Conservation (phyloP, 2,329 filamentous ascomycete genomes). For the Cladophialophora immunda region DNA sequence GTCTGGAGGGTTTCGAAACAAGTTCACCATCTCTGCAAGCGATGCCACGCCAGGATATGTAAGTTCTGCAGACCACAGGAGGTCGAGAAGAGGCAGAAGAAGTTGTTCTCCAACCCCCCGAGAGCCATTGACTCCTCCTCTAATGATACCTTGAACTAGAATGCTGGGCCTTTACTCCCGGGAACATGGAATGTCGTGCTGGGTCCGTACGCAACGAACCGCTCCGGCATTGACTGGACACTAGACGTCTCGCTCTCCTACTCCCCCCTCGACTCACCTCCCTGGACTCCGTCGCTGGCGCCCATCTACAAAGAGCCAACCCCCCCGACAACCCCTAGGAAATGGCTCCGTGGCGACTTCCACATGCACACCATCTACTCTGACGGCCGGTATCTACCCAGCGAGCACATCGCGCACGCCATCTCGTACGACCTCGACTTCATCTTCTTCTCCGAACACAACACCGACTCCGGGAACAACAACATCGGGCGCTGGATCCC, state of each 20-base stretch:
- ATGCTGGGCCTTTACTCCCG: slow-evolving; percentile 37
- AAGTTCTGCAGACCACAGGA: slow-evolving; percentile 5
- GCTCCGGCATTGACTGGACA: slow-evolving; percentile 39
- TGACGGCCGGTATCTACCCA: slow-evolving; percentile 38
- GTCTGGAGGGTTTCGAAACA: slow-evolving; percentile 37
- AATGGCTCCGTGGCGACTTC: slow-evolving; percentile 41
- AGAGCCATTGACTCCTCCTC: background rate
- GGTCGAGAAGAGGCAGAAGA: background rate
- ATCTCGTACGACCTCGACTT: slow-evolving; percentile 35
- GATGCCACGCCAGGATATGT: slow-evolving; percentile 40
- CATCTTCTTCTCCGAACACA: slow-evolving; percentile 43
- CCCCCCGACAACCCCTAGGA: background rate
- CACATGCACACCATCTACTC: slow-evolving; percentile 43
- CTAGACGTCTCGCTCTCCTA: slow-evolving; percentile 34
- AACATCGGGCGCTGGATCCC: slow-evolving; percentile 36
- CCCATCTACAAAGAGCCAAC: slow-evolving; percentile 12
- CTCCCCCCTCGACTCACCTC: slow-evolving; percentile 12
- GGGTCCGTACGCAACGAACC: slow-evolving; percentile 37
- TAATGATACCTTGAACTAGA: slow-evolving; percentile 5
- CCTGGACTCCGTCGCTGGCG: slow-evolving; percentile 23
- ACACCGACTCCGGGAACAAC: slow-evolving; percentile 39
- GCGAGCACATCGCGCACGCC: slow-evolving; percentile 33
- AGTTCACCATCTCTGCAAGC: slow-evolving; percentile 40
- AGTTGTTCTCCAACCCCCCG: background rate
- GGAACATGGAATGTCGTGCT: slow-evolving; percentile 41